Evolutionary conservation across 257 asterid species (phyloP).

Genomic region (Mitragyna speciosa): DNA sequence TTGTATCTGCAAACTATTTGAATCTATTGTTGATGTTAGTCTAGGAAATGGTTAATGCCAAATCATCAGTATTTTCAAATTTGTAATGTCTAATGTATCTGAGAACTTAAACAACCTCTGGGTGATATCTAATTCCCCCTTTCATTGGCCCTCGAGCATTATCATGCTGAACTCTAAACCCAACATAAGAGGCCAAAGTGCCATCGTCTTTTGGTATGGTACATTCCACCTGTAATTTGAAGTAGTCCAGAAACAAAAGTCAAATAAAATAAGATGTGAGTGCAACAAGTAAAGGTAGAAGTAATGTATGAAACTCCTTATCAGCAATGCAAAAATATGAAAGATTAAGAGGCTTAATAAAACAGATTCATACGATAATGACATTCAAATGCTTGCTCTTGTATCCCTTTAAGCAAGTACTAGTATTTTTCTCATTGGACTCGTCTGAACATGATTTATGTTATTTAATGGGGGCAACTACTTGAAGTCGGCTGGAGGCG

Average conservation of each 20-base stretch:
- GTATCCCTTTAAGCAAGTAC: too few relatives aligned
- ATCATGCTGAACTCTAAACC: conserved; percentile 90
- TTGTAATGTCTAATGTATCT: neutral
- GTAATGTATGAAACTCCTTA: neutral
- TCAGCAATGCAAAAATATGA: neutral
- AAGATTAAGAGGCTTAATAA: neutral
- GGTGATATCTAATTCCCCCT: conserved; percentile 97
- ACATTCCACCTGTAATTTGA: conserved; percentile 74
- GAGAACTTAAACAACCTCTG: conserved; percentile 52
- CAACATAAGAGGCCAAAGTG: conserved; percentile 75
- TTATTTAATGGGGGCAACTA: too few relatives aligned
- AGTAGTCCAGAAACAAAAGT: neutral
- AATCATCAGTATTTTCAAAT: neutral
- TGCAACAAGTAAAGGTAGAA: neutral
- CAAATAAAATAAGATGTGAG: neutral
- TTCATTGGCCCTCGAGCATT: conserved; percentile 97
- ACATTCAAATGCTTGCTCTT: neutral
- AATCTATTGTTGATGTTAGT: neutral
- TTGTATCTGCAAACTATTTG: neutral
- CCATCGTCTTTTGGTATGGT: conserved; percentile 96
- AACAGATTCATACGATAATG: neutral
- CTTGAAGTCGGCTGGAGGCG: too few relatives aligned
- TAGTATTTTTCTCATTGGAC: too few relatives aligned
- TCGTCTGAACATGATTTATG: neutral
- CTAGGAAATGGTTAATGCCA: neutral